A percentile compares a stretch with the other conserved stretches of the same genome.
Evolutionary conservation across 768 basidiomycete species (phyloP).

Genomic region (Sporobolomyces phaffii): DNA sequence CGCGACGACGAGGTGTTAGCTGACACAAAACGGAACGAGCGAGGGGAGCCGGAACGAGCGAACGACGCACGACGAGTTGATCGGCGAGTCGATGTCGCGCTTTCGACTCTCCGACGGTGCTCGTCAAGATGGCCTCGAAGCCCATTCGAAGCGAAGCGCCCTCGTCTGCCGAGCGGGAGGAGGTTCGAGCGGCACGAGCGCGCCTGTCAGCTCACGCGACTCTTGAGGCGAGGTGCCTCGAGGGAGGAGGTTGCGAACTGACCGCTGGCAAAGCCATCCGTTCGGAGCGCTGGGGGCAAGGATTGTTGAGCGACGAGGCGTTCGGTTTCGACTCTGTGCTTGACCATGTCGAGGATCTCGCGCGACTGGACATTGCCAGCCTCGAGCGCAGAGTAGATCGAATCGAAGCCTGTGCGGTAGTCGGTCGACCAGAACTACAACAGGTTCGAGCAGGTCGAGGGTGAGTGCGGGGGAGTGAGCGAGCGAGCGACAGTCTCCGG

Average conservation of each 20-base stretch:
- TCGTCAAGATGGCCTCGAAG: slow-evolving; percentile 30
- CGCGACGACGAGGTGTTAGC: neutral
- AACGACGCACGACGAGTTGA: slow-evolving; percentile 12
- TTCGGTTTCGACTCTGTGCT: neutral
- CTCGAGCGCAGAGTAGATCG: slow-evolving; percentile 12
- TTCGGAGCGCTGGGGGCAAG: slow-evolving; percentile 7
- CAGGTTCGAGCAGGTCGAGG: neutral
- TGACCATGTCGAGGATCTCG: slow-evolving; percentile 11
- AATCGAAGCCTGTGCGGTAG: slow-evolving; percentile 23
- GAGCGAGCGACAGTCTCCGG: no score
- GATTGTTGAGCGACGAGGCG: neutral
- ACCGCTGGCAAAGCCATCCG: slow-evolving; percentile 10
- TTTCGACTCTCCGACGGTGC: slow-evolving; percentile 18
- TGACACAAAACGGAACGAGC: no score
- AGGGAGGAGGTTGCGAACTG: neutral
- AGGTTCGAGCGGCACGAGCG: slow-evolving; percentile 9
- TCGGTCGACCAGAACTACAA: slow-evolving; percentile 33
- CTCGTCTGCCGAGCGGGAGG: slow-evolving; percentile 20
- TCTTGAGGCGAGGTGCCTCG: no score
- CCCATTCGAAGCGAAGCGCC: slow-evolving; percentile 28
- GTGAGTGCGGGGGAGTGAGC: neutral
- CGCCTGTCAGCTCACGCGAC: no score
- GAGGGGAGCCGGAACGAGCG: neutral
- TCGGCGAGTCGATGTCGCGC: slow-evolving; percentile 18
- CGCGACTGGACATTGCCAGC: neutral